These are phyloP conservation scores for Verticillium nonalfalfae DNA, from an alignment of 2,329 filamentous ascomycete genomes.

Conservation along the genomic window DNA sequence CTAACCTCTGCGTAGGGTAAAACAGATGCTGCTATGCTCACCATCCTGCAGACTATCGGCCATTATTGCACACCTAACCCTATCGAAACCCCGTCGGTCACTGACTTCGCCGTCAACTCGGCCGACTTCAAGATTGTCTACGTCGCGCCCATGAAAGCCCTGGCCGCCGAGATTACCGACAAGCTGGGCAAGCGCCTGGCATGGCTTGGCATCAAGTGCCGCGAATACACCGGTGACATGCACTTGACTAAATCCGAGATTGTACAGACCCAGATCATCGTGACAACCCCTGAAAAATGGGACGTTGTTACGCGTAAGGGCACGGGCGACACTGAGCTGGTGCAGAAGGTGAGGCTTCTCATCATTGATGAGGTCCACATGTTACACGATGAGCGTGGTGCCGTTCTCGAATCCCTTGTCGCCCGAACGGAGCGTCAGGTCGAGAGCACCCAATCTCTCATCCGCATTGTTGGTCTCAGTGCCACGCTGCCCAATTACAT, in stretches of 20 bases:
- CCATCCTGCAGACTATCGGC: constrained; percentile 82
- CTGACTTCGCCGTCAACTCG: constrained; percentile 73
- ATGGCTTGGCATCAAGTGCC: constrained; percentile 88
- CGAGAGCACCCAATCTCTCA: constrained; percentile 94
- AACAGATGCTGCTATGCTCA: constrained; percentile 96
- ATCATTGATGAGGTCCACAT: constrained; percentile 99
- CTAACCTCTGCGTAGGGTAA: constrained; percentile 57
- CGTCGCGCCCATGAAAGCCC: constrained; percentile 96
- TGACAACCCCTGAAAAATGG: constrained; percentile 99
- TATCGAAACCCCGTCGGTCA: constrained; percentile 63
- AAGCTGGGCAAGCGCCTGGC: constrained; percentile 87
- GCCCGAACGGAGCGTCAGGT: constrained; percentile 93
- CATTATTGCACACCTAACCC: constrained; percentile 81
- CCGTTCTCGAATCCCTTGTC: constrained; percentile 92
- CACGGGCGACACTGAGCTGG: constrained; percentile 92
- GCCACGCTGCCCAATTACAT: constrained; percentile 95
- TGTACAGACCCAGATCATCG: constrained; percentile 92
- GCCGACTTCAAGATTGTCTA: constrained; percentile 98
- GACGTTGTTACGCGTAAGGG: constrained; percentile 97
- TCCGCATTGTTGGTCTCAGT: constrained; percentile 91
- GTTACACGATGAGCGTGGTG: constrained; percentile 95
- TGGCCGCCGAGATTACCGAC: constrained; percentile 92
- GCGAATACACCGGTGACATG: constrained; percentile 97
- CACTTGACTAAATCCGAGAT: constrained; percentile 97
- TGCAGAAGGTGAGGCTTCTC: constrained; percentile 90